A percentile compares a stretch with the other conserved stretches of the same genome.
Conservation (phyloP, 192 early-diverging fungal genomes). For the Thamnidium elegans region DNA sequence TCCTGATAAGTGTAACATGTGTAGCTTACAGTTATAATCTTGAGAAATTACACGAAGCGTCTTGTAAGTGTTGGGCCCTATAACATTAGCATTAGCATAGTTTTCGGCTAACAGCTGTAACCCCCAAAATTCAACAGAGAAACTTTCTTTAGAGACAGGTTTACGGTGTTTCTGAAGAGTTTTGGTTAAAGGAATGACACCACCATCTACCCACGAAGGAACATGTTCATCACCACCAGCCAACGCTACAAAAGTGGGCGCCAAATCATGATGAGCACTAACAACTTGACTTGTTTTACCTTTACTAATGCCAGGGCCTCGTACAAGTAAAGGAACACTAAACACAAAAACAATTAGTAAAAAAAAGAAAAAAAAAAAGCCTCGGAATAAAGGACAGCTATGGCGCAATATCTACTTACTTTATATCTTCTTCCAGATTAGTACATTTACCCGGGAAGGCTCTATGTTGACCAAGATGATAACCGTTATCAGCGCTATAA, state of each 20-base stretch:
- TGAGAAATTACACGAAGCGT: slow-evolving; percentile 50
- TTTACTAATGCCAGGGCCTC: slow-evolving; percentile 60
- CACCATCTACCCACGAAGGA: slow-evolving; percentile 50
- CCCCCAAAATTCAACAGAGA: slow-evolving; percentile 53
- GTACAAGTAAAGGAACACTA: slow-evolving; percentile 54
- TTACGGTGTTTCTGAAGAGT: slow-evolving; percentile 41
- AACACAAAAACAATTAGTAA: neutral
- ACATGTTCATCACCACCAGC: slow-evolving; percentile 39
- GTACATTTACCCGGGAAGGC: slow-evolving; percentile 60
- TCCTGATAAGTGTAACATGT: neutral
- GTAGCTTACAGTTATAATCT: slow-evolving; percentile 40
- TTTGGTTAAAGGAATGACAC: slow-evolving; percentile 50
- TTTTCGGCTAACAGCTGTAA: slow-evolving; percentile 17
- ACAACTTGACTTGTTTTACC: slow-evolving; percentile 39
- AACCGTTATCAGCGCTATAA: slow-evolving; percentile 69
- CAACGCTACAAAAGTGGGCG: slow-evolving; percentile 58
- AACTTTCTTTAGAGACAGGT: slow-evolving; percentile 47
- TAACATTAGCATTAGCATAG: slow-evolving; percentile 19
- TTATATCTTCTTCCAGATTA: slow-evolving; percentile 63
- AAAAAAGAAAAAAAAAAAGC: slow-evolving; percentile 15
- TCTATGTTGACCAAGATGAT: slow-evolving; percentile 64
- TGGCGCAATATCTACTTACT: slow-evolving; percentile 25
- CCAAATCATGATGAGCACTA: slow-evolving; percentile 57
- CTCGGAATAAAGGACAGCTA: too few species aligned
- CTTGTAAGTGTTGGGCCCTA: slow-evolving; percentile 49